Percentiles rank a stretch among this genome's conserved stretches.
Conservation (phyloP, 2,329 filamentous ascomycete species). For the Penicillium sp. region DNA sequence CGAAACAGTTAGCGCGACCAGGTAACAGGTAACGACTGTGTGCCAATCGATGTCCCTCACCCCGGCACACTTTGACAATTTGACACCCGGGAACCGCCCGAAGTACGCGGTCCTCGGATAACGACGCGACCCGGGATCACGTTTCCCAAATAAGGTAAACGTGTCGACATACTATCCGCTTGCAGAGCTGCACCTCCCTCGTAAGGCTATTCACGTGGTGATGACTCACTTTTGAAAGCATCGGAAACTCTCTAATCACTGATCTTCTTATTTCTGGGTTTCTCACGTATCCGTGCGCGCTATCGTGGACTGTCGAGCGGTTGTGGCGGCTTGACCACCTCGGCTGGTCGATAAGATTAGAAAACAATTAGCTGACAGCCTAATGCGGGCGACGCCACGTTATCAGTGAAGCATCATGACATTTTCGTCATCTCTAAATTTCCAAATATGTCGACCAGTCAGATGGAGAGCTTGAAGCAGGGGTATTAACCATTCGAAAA, state of each 20-base stretch:
- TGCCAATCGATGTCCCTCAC: background rate
- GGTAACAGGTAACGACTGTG: background rate
- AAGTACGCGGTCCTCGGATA: background rate
- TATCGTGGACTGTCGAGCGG: constrained; percentile 17
- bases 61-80: background rate
- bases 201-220: background rate
- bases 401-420: constrained; percentile 11
- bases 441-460: constrained; percentile 2
- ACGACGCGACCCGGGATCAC: background rate
- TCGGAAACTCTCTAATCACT: background rate
- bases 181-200: background rate
- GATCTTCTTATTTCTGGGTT: constrained; percentile 2
- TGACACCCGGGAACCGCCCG: constrained; percentile 1
- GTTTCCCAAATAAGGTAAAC: background rate
- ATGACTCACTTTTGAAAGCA: constrained; percentile 3
- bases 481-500: background rate
- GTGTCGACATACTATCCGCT: background rate
- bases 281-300: constrained; percentile 19
- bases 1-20: constrained; percentile 3
- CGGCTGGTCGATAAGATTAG: constrained; percentile 9
- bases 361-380: background rate
- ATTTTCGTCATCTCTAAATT: constrained; percentile 7
- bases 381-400: constrained; percentile 12
- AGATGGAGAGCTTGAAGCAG: background rate
- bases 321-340: constrained; percentile 19